Evolutionary conservation across 2,329 filamentous ascomycete genomes (phyloP).

Genomic region (Zymoseptoria crescenta): DNA sequence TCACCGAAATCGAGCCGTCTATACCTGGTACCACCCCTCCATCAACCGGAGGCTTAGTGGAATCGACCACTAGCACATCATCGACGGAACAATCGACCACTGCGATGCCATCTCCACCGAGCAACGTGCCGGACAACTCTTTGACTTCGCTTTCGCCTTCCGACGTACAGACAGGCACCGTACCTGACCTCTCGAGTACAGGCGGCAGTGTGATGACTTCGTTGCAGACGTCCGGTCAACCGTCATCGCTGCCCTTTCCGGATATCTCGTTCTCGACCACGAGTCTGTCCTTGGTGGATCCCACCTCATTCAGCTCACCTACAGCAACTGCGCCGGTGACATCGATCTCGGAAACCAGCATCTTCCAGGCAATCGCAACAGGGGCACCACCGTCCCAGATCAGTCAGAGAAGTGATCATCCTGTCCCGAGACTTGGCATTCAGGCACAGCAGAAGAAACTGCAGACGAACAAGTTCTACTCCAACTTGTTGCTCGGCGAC

Average conservation of each 20-base stretch:
- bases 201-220: constrained; percentile 15
- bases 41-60: background rate
- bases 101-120: constrained; percentile 5
- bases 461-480: constrained; percentile 63
- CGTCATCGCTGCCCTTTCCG: constrained; percentile 23
- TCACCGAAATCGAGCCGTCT: background rate
- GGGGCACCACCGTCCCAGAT: constrained; percentile 37
- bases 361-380: constrained; percentile 37
- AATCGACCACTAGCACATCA: background rate
- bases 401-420: constrained; percentile 33
- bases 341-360: constrained; percentile 22
- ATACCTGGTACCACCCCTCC: background rate
- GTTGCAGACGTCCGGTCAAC: constrained; percentile 22
- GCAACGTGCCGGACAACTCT: constrained; percentile 19
- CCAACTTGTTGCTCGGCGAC: constrained; percentile 69
- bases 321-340: constrained; percentile 20
- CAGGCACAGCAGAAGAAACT: constrained; percentile 40
- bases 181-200: constrained; percentile 13
- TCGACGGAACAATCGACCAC: background rate
- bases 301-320: constrained; percentile 19
- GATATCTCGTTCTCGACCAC: constrained; percentile 20
- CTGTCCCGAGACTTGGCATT: constrained; percentile 33
- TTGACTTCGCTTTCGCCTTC: constrained; percentile 23
- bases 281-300: constrained; percentile 26
- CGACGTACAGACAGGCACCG: constrained; percentile 24